Evolutionary conservation across 75 land plant species (phyloP).

Genomic region (Pinus tabuliformis): DNA sequence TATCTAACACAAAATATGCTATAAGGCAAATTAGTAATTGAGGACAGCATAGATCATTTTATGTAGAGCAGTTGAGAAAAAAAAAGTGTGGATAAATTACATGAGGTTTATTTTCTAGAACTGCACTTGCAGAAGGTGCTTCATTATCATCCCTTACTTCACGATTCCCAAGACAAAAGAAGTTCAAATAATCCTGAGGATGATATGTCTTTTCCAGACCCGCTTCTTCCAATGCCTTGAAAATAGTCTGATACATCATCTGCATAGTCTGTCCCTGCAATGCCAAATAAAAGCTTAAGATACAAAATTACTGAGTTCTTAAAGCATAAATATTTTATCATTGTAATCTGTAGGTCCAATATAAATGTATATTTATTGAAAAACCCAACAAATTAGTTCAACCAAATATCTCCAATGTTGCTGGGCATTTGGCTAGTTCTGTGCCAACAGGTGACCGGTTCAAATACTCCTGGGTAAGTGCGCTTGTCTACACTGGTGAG

Average conservation of each 20-base stretch:
- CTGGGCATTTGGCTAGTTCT: too few species aligned
- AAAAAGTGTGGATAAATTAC: constrained; percentile 19
- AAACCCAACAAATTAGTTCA: not conserved
- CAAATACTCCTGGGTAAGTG: not conserved
- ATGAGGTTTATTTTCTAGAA: constrained; percentile 20
- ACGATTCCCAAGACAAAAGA: constrained; percentile 80
- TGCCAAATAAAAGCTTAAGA: not conserved
- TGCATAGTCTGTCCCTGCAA: constrained; percentile 58
- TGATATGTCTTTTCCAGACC: constrained; percentile 29
- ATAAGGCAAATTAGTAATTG: not conserved
- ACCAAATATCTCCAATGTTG: not conserved
- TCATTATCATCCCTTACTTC: constrained; percentile 25
- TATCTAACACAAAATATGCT: not conserved
- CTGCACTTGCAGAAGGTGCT: constrained; percentile 13
- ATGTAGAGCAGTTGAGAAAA: not conserved
- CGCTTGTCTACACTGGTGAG: too few species aligned
- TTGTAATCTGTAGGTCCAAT: too few species aligned
- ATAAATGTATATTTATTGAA: too few species aligned
- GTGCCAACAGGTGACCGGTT: not conserved
- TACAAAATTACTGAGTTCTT: not conserved
- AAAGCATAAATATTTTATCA: not conserved
- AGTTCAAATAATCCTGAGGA: constrained; percentile 70
- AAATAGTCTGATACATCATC: constrained; percentile 80
- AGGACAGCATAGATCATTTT: not conserved
- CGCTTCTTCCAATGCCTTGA: constrained; percentile 38